Percentiles rank a stretch among this genome's conserved stretches.
Conservation (phyloP, 2,329 filamentous ascomycete species). For the Cladosporium sp. region DNA sequence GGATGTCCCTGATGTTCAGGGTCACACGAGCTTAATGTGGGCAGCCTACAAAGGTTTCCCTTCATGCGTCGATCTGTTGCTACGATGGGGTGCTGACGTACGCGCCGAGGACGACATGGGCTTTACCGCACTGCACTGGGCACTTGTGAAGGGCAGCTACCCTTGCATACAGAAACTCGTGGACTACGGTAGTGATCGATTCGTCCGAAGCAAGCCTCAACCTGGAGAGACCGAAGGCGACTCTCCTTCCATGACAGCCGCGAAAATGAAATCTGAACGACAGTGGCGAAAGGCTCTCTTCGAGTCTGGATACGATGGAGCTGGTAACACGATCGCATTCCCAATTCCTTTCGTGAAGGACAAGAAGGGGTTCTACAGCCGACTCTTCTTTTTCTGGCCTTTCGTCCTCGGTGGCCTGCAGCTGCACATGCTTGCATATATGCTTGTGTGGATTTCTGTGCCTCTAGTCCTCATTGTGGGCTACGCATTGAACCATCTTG, state of each 20-base stretch:
- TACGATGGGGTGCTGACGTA: slow-evolving; percentile 93
- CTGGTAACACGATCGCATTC: slow-evolving; percentile 70
- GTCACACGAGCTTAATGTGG: slow-evolving; percentile 97
- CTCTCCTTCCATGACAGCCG: slow-evolving; percentile 78
- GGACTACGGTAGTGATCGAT: slow-evolving; percentile 92
- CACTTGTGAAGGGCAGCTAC: slow-evolving; percentile 85
- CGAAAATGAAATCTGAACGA: slow-evolving; percentile 80
- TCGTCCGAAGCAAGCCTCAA: slow-evolving; percentile 67
- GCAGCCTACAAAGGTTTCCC: slow-evolving; percentile 96
- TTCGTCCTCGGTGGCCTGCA: slow-evolving; percentile 70
- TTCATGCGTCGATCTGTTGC: slow-evolving; percentile 82
- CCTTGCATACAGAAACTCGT: slow-evolving; percentile 89
- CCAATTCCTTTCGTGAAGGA: slow-evolving; percentile 74
- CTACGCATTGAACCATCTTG: slow-evolving; percentile 71
- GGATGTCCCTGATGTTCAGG: slow-evolving; percentile 82
- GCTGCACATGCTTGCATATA: slow-evolving; percentile 66
- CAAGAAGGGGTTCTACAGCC: slow-evolving; percentile 70
- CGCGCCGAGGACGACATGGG: slow-evolving; percentile 87
- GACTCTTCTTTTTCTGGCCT: slow-evolving; percentile 88
- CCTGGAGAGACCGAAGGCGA: slow-evolving; percentile 62
- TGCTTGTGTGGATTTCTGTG: slow-evolving; percentile 72
- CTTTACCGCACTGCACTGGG: slow-evolving; percentile 95
- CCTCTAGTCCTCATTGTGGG: slow-evolving; percentile 64
- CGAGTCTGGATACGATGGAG: slow-evolving; percentile 78
- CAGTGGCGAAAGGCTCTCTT: slow-evolving; percentile 80